Base-by-base conservation (phyloP, 169 alveolate species). In the Plasmodium gallinaceum region DNA sequence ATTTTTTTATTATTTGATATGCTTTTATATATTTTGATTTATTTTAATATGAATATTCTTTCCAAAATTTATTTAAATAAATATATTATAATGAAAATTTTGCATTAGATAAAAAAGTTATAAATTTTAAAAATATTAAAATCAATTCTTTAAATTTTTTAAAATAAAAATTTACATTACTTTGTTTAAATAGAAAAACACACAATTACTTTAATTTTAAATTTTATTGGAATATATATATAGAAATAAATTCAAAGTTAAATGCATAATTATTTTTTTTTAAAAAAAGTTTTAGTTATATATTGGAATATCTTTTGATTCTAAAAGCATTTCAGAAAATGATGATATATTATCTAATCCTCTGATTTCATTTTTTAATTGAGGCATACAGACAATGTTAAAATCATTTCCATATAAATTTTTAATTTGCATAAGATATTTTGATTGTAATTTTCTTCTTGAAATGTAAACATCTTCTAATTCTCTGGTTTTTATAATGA, bases 401-500 rank as follows among this genome's bases (percentile, higher is more conserved):
- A 99, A 98, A 80, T 98, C 99, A 18, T 86, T 88, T 58, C 98
- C 98, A 93, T 98, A 99, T 86, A 99, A 93, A 69, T 98, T 99
- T 75, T 96, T 89, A 24, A 98, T 97, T 92, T 98, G 98, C 73
- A 95, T 96, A 37, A 98, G 92, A 88, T 98, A 98, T 94, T 98
- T 98, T 88, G 97, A 93, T 94, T 98, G 99, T 98, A 98, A 97
- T 69, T 94, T 95, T 26, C 98, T 92, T 54, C 97, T 58, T 32
- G 96, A 92, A 46, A 91, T 85, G 58, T 88, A 89, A 6, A 75
- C 88, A 32, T 90, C 89, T 39, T 94, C 94, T 9, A 92, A 89
- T 64, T 90, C 96, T 75, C 80, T 87, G 26, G 93, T 80, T 80
- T 93, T 92, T 57, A 18, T 22, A 24, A 61, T 68, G 7, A 86